These are phyloP conservation scores for Coemansia sp. DNA, from an alignment of 192 early-diverging fungal species.

Conservation along the genomic window DNA sequence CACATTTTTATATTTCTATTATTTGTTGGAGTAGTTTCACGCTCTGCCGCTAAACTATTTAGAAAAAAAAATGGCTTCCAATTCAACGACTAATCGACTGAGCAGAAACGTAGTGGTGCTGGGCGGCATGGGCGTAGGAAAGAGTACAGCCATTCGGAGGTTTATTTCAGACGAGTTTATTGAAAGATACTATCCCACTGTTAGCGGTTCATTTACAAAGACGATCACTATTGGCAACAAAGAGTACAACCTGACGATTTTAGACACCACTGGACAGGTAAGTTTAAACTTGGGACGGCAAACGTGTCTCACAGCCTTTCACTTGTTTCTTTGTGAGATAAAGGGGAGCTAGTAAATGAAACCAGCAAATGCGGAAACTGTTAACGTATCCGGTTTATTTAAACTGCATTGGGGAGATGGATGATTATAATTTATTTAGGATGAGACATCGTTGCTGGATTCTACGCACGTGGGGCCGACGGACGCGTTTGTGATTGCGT, in stretches of 20 bases:
- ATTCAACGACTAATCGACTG: constrained; percentile 19
- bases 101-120: constrained; percentile 43
- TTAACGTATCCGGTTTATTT: background rate
- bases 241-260: constrained; percentile 85
- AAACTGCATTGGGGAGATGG: too few species aligned
- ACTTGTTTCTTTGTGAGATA: background rate
- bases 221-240: constrained; percentile 73
- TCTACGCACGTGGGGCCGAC: constrained; percentile 84
- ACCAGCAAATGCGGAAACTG: background rate
- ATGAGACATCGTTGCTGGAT: constrained; percentile 92
- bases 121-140: constrained; percentile 51
- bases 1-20: constrained; percentile 1
- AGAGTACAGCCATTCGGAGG: constrained; percentile 88
- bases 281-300: too few species aligned
- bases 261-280: constrained; percentile 95
- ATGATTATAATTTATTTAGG: constrained; percentile 56
- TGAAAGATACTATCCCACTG: constrained; percentile 92
- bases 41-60: too few species aligned
- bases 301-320: too few species aligned
- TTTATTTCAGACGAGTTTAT: constrained; percentile 90
- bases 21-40: background rate
- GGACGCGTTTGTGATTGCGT: constrained; percentile 93
- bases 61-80: background rate
- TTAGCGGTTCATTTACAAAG: constrained; percentile 88
- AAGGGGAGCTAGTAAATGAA: too few species aligned